These are phyloP conservation scores for Botrytis tulipae DNA, from an alignment of 2,329 filamentous ascomycete species.

Conservation along the genomic window DNA sequence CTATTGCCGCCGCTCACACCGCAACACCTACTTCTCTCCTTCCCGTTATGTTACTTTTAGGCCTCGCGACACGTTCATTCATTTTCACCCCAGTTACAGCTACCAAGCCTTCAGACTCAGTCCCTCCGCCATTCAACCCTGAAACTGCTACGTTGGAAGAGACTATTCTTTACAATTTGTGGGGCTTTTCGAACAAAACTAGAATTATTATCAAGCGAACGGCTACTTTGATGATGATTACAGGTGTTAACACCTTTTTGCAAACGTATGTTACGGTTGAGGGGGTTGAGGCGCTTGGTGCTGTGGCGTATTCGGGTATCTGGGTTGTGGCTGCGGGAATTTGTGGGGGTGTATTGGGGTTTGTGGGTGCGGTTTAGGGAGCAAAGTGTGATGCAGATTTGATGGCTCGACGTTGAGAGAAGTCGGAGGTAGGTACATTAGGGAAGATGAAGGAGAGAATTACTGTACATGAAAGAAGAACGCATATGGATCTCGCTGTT, in stretches of 20 bases:
- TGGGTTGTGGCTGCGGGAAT: constrained; percentile 68
- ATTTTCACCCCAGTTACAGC: constrained; percentile 70
- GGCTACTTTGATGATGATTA: constrained; percentile 54
- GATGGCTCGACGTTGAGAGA: not conserved
- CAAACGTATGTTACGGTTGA: constrained; percentile 65
- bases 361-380: constrained; percentile 49
- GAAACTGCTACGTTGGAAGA: constrained; percentile 63
- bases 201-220: constrained; percentile 67
- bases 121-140: constrained; percentile 58
- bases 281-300: constrained; percentile 68
- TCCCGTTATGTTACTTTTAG: constrained; percentile 56
- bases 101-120: constrained; percentile 48
- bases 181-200: constrained; percentile 62
- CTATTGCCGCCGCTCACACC: constrained; percentile 65
- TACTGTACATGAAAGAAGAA: constrained; percentile 7
- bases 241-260: constrained; percentile 59
- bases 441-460: not conserved
- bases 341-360: constrained; percentile 55
- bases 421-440: constrained; percentile 3
- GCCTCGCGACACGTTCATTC: constrained; percentile 70
- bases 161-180: constrained; percentile 71
- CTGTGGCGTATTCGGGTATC: constrained; percentile 67
- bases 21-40: constrained; percentile 61
- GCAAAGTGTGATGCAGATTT: not conserved
- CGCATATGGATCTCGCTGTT: not conserved